A percentile compares a stretch with the other conserved stretches of the same genome.
These are phyloP conservation scores for Nannochloropsis oceanica DNA, from an alignment of 108 stramenopile species.

Conservation along the genomic window DNA sequence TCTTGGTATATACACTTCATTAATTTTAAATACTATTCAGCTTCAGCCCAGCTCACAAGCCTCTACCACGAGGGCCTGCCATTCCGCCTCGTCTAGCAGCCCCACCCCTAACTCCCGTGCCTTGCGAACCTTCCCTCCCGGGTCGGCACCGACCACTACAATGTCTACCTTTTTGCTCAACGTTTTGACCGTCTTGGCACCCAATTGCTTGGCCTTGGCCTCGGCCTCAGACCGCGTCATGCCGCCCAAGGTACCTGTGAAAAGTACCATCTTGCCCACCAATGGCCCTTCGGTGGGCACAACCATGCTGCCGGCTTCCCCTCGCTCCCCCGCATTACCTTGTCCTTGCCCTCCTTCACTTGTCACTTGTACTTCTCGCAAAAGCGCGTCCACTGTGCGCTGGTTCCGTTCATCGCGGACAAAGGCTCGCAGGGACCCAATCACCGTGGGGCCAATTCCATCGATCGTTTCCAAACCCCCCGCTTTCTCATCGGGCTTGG, in stretches of 20 bases:
- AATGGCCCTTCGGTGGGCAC: neutral
- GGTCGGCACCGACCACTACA: slow-evolving; percentile 20
- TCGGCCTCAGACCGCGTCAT: slow-evolving; percentile 17
- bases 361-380: slow-evolving; percentile 1
- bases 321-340: neutral
- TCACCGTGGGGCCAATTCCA: slow-evolving; percentile 17
- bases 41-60: neutral
- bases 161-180: slow-evolving; percentile 3
- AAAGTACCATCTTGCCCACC: slow-evolving; percentile 17
- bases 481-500: neutral
- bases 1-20: no score
- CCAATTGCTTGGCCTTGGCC: slow-evolving; percentile 5
- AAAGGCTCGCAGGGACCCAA: slow-evolving; percentile 9
- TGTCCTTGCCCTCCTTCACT: neutral
- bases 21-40: no score
- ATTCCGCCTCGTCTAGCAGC: slow-evolving; percentile 13
- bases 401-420: neutral
- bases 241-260: slow-evolving; percentile 8
- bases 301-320: neutral
- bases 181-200: slow-evolving; percentile 4
- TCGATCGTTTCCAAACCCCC: neutral
- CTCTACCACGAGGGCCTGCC: neutral
- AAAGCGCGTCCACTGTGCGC: slow-evolving; percentile 6
- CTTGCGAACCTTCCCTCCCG: slow-evolving; percentile 12
- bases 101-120: slow-evolving; percentile 14